Percentiles rank a stretch among this genome's conserved stretches.
phyloP scores from a whole-genome alignment of 1,284 basidiomycete genomes.

The Macrocystidia cucumis region DNA sequence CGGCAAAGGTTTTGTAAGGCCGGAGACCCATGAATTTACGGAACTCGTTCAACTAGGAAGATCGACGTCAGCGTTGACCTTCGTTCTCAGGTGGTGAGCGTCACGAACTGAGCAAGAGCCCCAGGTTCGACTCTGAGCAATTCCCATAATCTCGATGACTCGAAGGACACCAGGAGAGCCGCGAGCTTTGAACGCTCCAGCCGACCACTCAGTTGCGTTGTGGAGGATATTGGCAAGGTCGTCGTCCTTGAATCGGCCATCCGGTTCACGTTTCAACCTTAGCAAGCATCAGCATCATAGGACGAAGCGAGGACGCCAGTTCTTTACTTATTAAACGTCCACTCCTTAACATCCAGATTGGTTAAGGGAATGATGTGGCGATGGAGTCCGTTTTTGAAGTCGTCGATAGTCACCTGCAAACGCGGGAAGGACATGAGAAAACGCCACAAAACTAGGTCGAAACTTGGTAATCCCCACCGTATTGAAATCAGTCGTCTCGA shows the following conservation, averaged over 20 bases:
- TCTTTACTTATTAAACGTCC: constrained; percentile 47
- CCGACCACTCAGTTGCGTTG: constrained; percentile 55
- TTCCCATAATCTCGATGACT: constrained; percentile 67
- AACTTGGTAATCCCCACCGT: constrained; percentile 19
- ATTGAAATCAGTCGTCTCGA: constrained; percentile 31
- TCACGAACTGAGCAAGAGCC: constrained; percentile 60
- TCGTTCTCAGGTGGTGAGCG: neutral
- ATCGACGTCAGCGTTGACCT: no score
- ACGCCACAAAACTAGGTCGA: constrained; percentile 8
- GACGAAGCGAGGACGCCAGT: constrained; percentile 1
- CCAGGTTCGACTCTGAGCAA: constrained; percentile 66
- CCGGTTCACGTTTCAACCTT: constrained; percentile 43
- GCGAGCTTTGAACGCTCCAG: constrained; percentile 71
- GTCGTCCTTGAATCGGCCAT: constrained; percentile 60
- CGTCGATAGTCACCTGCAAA: constrained; percentile 32
- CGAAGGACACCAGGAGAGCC: constrained; percentile 64
- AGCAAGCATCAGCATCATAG: no score
- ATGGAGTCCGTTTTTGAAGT: constrained; percentile 33
- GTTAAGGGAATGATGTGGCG: constrained; percentile 24
- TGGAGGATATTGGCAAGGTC: constrained; percentile 64
- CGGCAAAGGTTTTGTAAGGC: constrained; percentile 51
- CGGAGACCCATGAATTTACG: constrained; percentile 38
- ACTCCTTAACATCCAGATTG: constrained; percentile 36
- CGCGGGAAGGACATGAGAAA: constrained; percentile 3
- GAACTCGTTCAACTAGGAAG: constrained; percentile 39